Evolutionary conservation across 257 asterid genomes (phyloP).

Genomic region (Fraxinus cuspidata): DNA sequence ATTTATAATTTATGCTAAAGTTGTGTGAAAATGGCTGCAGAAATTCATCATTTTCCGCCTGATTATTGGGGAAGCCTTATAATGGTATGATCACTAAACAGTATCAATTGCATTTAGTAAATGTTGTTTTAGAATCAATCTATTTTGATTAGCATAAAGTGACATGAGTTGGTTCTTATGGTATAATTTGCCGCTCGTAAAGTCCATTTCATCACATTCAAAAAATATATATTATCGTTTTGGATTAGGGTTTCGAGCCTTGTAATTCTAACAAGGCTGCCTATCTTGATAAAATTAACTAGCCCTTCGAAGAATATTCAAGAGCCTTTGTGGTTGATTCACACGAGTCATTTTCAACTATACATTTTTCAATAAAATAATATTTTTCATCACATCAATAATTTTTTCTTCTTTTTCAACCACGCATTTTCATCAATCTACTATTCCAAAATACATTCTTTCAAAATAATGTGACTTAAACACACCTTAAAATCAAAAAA

Average conservation of each 20-base stretch:
- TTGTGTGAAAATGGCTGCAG: conserved; percentile 14
- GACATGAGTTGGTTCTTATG: neutral
- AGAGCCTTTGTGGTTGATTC: neutral
- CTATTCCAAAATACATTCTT: too few relatives aligned
- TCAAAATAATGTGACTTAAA: too few relatives aligned
- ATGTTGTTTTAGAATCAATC: neutral
- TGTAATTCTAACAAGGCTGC: neutral
- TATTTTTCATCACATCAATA: too few relatives aligned
- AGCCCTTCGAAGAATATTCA: neutral
- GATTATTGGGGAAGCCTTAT: conserved; percentile 2
- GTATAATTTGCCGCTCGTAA: too few relatives aligned
- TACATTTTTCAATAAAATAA: too few relatives aligned
- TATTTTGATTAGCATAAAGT: neutral
- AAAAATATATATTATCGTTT: too few relatives aligned
- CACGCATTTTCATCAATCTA: too few relatives aligned
- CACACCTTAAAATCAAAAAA: too few relatives aligned
- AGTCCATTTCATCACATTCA: neutral
- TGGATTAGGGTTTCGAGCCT: neutral
- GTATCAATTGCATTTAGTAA: neutral
- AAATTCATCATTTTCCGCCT: neutral
- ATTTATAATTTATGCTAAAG: neutral
- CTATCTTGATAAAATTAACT: neutral
- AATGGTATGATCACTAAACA: conserved; percentile 11
- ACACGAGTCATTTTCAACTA: too few relatives aligned
- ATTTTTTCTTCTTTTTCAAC: too few relatives aligned